Base-by-base conservation (phyloP, 352 stramenopile species). In the Globisporangium heterothallicum region DNA sequence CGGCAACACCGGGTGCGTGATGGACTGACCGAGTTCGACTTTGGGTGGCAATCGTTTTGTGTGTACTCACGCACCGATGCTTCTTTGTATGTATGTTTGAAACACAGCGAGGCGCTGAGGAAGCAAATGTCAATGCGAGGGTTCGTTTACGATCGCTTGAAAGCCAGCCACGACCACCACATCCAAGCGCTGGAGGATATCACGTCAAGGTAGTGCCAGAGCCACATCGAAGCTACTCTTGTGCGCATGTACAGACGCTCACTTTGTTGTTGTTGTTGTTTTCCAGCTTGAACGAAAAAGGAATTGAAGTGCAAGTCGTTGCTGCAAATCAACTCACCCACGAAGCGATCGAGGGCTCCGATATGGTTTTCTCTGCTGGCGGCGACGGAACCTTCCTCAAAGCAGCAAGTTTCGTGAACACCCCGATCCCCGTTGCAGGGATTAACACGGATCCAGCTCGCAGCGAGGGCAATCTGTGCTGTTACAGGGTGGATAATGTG, bases 111-210 rank as follows among this genome's bases (percentile, higher is more conserved):
- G 61, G 82, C 79, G 19, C 57, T 94, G 41, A 77, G 83, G 22
- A 94, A 94, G 71, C 81, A 94, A 69, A 92, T 94, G 84, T 94
- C 84, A 2, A 92, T 94, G 84, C 79, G 84, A 50, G 84, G 84
- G 27, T 94, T 94, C 53, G 69, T 94, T 26, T 88, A 92, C 63
- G 84, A 94, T 38, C 79, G 84, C 3, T 64, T 94, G 27, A 90
- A 91, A 44, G 79, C 81, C 2, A 94, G 81, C 38, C 84, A 94
- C 53, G 84, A 94, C 42, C 84, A 94, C 61, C 84, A 94, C 52
- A 67, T 92, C 4, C 75, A 88, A 55, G 84, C 84, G 0, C 55
- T 94, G 4, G 82, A 92, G n/a, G 84, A 94, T 60, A 88, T 94
- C 44, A 92, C 81, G 18, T 70, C 58, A 10, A 87, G 68, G 72